These are phyloP conservation scores for Trypanosoma cruzi DNA, from an alignment of 208 protist genomes.

Conservation along the genomic window DNA sequence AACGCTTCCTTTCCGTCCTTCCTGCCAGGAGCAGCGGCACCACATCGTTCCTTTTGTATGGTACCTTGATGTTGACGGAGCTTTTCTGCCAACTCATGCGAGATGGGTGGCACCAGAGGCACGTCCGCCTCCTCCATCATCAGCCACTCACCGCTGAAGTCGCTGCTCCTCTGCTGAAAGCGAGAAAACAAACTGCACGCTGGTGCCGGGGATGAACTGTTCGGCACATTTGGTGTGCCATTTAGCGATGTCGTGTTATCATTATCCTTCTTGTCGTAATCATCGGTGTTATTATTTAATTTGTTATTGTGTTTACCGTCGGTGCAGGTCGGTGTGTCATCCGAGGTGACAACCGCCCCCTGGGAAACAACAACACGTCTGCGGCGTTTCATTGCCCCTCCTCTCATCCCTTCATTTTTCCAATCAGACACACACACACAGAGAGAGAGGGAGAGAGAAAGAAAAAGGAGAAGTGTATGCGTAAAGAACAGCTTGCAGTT, in stretches of 20 bases:
- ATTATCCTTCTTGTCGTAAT: background rate
- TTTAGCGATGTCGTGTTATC: background rate
- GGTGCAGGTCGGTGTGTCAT: background rate
- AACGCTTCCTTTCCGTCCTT: too few species aligned
- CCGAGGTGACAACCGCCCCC: background rate
- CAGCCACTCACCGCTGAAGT: conserved; percentile 77
- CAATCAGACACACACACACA: background rate
- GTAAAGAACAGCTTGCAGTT: conserved; percentile 5
- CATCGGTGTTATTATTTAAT: background rate
- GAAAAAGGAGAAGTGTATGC: background rate
- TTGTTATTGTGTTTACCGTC: background rate
- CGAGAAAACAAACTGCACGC: conserved; percentile 66
- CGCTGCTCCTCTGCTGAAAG: conserved; percentile 62
- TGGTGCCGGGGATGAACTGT: conserved; percentile 30
- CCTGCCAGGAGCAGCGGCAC: too few species aligned
- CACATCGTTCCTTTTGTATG: conserved; percentile 16
- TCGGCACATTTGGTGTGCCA: background rate
- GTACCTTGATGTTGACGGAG: conserved; percentile 44
- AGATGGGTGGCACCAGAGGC: conserved; percentile 28
- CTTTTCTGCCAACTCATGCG: conserved; percentile 40
- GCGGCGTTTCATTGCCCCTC: background rate
- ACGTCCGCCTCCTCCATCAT: conserved; percentile 53
- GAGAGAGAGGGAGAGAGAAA: background rate
- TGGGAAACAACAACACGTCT: too few species aligned
- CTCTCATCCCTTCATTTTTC: conserved; percentile 4